A percentile compares a stretch with the other conserved stretches of the same genome.
Evolutionary conservation across 768 basidiomycete species (phyloP).

Genomic region (Suillus ampliporus): DNA sequence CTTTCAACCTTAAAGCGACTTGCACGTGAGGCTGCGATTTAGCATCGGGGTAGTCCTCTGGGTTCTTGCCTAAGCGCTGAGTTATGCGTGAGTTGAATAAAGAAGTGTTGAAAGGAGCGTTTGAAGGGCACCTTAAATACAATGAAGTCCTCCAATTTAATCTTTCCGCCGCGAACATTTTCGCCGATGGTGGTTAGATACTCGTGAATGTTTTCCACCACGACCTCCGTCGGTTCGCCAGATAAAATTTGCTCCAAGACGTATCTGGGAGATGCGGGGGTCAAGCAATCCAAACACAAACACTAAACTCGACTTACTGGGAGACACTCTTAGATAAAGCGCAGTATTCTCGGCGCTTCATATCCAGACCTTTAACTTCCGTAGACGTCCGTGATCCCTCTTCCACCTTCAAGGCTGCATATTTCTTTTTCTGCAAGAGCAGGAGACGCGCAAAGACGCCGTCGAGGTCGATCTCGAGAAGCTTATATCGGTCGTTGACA

Average conservation of each 20-base stretch:
- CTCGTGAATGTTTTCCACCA: conserved; percentile 92
- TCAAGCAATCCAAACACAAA: background rate
- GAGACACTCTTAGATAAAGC: conserved; percentile 91
- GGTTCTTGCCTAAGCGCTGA: conserved; percentile 94
- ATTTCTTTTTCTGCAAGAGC: conserved; percentile 98
- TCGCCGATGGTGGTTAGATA: conserved; percentile 81
- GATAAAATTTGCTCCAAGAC: conserved; percentile 91
- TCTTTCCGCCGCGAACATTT: conserved; percentile 75
- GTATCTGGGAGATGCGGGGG: conserved; percentile 56
- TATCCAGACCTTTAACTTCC: conserved; percentile 97
- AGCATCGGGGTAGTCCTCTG: conserved; percentile 95
- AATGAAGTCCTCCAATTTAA: conserved; percentile 92
- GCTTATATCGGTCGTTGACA: conserved; percentile 93
- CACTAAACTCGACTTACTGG: conserved; percentile 59
- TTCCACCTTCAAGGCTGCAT: conserved; percentile 95
- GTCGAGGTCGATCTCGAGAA: conserved; percentile 97
- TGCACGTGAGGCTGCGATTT: conserved; percentile 97
- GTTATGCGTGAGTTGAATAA: background rate
- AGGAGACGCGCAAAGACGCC: conserved; percentile 91
- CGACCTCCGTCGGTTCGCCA: conserved; percentile 87
- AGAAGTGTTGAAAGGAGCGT: background rate
- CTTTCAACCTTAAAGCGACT: conserved; percentile 90
- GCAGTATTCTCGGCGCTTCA: conserved; percentile 98
- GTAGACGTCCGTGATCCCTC: conserved; percentile 77
- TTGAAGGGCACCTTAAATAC: conserved; percentile 77